Percentiles rank a stretch among this genome's conserved stretches.
Evolutionary conservation across 2,329 filamentous ascomycete species (phyloP).

Genomic region (Aspergillus arachidicola): DNA sequence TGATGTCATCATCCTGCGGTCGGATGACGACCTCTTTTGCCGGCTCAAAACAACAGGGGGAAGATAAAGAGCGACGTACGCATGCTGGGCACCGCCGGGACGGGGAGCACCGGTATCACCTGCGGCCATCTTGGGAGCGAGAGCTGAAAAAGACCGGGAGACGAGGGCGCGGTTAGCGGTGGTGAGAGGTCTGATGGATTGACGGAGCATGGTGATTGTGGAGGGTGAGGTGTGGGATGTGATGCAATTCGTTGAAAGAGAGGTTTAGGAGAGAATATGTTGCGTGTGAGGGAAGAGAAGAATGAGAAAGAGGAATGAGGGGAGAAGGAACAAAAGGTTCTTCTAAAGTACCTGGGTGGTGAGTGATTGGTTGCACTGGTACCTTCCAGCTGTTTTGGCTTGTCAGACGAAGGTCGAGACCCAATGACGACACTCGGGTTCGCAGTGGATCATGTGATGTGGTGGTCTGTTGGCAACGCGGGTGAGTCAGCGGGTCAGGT

Average conservation of each 20-base stretch:
- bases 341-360: not conserved
- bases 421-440: slow-evolving; percentile 16
- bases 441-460: slow-evolving; percentile 14
- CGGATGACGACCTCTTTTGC: not conserved
- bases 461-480: not conserved
- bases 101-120: slow-evolving; percentile 66
- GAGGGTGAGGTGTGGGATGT: not conserved
- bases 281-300: slow-evolving; percentile 4
- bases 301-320: not conserved
- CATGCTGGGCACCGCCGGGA: slow-evolving; percentile 35
- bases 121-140: slow-evolving; percentile 64
- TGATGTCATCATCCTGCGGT: slow-evolving; percentile 22
- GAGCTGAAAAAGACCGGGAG: slow-evolving; percentile 64
- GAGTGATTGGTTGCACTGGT: not conserved
- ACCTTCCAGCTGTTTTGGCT: not conserved
- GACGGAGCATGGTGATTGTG: slow-evolving; percentile 64
- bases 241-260: not conserved
- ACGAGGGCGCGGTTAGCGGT: slow-evolving; percentile 55
- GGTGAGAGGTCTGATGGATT: slow-evolving; percentile 61
- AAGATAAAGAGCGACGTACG: slow-evolving; percentile 35
- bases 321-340: not conserved
- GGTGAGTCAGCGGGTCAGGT: slow-evolving; percentile 16
- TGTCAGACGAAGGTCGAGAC: not conserved
- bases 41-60: not conserved
- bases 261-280: not conserved